Evolutionary conservation across 192 early-diverging fungal genomes (phyloP).

Genomic region (Coemansia biformis): DNA sequence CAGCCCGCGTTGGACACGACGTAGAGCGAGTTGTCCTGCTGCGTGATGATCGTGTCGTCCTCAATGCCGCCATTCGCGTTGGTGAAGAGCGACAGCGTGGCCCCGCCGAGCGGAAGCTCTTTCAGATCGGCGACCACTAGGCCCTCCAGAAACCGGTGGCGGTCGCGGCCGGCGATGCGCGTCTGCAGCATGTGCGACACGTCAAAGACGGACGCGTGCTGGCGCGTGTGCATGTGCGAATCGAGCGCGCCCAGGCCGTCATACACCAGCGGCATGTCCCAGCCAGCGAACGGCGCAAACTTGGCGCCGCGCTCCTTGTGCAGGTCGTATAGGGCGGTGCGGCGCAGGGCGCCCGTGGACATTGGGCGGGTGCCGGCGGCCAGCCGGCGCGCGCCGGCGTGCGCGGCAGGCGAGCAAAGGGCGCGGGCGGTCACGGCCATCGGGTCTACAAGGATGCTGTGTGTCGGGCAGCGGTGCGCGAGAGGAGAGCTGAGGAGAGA

Average conservation of each 20-base stretch:
- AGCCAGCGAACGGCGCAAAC: constrained; percentile 98
- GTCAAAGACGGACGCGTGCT: constrained; percentile 91
- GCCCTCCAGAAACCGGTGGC: constrained; percentile 78
- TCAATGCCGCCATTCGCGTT: constrained; percentile 97
- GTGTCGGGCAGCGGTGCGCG: too few species aligned
- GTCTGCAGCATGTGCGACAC: constrained; percentile 99
- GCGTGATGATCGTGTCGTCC: constrained; percentile 95
- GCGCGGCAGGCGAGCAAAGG: constrained; percentile 1
- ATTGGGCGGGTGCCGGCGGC: constrained; percentile 24
- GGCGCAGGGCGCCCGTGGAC: constrained; percentile 47
- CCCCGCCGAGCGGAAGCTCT: constrained; percentile 68
- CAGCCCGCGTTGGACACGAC: constrained; percentile 96
- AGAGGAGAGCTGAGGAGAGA: too few species aligned
- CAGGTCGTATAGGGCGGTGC: constrained; percentile 86
- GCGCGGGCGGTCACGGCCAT: constrained; percentile 3
- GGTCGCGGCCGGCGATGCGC: constrained; percentile 81
- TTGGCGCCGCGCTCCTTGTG: constrained; percentile 88
- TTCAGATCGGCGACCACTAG: constrained; percentile 84
- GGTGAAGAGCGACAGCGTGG: constrained; percentile 89
- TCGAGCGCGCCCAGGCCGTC: constrained; percentile 74
- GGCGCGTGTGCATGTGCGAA: constrained; percentile 85
- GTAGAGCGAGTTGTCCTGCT: constrained; percentile 73
- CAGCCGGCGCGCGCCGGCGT: too few species aligned
- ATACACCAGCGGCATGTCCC: constrained; percentile 95
- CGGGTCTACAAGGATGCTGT: too few species aligned